Evolutionary conservation across 2,329 filamentous ascomycete species (phyloP).

Genomic region (Venturia effusa): DNA sequence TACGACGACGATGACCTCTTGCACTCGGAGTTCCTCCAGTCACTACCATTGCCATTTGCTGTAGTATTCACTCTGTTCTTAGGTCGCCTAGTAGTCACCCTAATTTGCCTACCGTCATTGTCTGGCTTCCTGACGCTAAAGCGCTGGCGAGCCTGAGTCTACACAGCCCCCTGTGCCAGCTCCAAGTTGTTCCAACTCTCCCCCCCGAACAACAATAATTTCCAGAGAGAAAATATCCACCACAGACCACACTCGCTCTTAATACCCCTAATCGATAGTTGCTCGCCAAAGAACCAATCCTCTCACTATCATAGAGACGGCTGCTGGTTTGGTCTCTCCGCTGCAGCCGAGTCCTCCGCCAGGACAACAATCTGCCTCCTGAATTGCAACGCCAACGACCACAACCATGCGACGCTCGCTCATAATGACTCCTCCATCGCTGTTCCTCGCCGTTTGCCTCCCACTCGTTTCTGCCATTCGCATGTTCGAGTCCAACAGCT

Average conservation of each 20-base stretch:
- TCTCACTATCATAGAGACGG: neutral
- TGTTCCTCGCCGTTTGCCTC: conserved; percentile 16
- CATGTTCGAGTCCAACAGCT: conserved; percentile 69
- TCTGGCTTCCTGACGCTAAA: too few relatives aligned
- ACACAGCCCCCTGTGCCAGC: too few relatives aligned
- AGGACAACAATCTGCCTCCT: conserved; percentile 1
- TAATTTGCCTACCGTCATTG: too few relatives aligned
- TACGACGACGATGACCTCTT: too few relatives aligned
- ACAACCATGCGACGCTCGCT: conserved; percentile 13
- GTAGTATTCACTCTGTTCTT: too few relatives aligned
- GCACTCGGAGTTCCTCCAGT: too few relatives aligned
- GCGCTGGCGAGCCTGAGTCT: too few relatives aligned
- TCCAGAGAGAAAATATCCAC: too few relatives aligned
- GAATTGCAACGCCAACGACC: neutral
- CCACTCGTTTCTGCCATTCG: conserved; percentile 44
- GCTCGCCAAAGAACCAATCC: neutral
- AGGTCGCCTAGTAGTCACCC: too few relatives aligned
- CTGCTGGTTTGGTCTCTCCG: neutral
- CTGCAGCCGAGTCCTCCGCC: neutral
- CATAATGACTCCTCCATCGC: conserved; percentile 10
- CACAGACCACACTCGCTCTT: neutral
- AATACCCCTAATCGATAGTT: neutral
- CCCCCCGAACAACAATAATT: neutral
- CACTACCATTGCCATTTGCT: too few relatives aligned
- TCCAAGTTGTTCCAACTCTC: neutral